Evolutionary conservation across 2,329 filamentous ascomycete species (phyloP).

Genomic region (Pseudomassariella vexata): DNA sequence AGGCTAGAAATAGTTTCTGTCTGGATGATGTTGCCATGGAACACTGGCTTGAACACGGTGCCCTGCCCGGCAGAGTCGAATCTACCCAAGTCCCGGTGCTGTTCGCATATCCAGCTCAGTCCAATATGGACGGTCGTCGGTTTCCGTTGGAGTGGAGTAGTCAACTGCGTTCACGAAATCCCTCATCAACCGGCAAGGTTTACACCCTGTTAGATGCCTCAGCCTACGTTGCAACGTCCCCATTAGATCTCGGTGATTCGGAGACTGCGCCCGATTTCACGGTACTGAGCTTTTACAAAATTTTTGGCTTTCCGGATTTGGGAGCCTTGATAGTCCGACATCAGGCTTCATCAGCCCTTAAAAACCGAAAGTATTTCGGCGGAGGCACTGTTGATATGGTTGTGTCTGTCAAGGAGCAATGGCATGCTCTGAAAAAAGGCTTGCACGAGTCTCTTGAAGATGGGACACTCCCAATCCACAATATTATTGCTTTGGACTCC

Average conservation of each 20-base stretch:
- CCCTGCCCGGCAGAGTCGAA: conserved; percentile 22
- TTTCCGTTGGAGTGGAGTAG: conserved; percentile 66
- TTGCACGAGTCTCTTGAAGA: conserved; percentile 85
- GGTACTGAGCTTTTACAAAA: conserved; percentile 88
- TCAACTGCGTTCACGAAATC: conserved; percentile 34
- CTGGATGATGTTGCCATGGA: conserved; percentile 60
- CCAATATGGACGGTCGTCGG: conserved; percentile 81
- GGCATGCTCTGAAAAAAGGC: conserved; percentile 73
- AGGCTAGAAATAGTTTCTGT: conserved; percentile 60
- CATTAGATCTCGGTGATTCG: conserved; percentile 61
- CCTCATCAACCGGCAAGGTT: too few species aligned
- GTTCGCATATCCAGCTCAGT: conserved; percentile 86
- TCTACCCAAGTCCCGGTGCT: conserved; percentile 25
- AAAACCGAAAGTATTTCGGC: conserved; percentile 75
- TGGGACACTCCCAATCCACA: conserved; percentile 86
- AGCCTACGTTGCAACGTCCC: conserved; percentile 70
- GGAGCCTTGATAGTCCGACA: conserved; percentile 80
- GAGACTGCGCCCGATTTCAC: conserved; percentile 72
- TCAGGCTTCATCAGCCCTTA: conserved; percentile 57
- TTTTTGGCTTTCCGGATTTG: conserved; percentile 94
- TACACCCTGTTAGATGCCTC: conserved; percentile 82
- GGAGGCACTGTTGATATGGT: conserved; percentile 94
- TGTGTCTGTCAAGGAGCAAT: conserved; percentile 67
- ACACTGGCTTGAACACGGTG: conserved; percentile 50
- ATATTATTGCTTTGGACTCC: conserved; percentile 72